Evolutionary conservation across 2,329 filamentous ascomycete species (phyloP).

Genomic region (Seiridium cupressi): DNA sequence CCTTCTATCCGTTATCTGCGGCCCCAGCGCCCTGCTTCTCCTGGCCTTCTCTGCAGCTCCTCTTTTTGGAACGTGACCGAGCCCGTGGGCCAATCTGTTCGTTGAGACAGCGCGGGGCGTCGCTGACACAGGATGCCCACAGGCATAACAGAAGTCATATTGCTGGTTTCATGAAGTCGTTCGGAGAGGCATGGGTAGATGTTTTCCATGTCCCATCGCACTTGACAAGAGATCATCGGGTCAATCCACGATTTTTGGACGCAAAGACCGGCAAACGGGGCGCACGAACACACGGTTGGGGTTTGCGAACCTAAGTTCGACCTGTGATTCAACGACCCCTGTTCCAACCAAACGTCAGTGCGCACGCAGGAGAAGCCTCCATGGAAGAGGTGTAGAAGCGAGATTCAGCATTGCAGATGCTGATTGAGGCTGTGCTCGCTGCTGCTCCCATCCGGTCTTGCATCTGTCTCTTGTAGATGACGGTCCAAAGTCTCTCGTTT

Average conservation of each 20-base stretch:
- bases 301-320: not conserved
- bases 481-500: not conserved
- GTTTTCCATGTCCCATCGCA: too few species aligned
- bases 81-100: slow-evolving; percentile 7
- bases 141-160: not conserved
- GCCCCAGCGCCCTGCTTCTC: slow-evolving; percentile 8
- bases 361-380: not conserved
- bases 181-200: not conserved
- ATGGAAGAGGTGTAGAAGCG: not conserved
- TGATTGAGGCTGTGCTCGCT: slow-evolving; percentile 4
- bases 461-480: not conserved
- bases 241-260: not conserved
- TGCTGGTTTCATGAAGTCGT: not conserved
- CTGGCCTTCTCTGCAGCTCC: slow-evolving; percentile 30
- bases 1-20: slow-evolving; percentile 31
- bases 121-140: slow-evolving; percentile 9
- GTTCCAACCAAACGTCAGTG: not conserved
- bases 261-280: slow-evolving; percentile 4
- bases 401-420: slow-evolving; percentile 1
- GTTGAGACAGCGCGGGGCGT: slow-evolving; percentile 10
- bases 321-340: not conserved
- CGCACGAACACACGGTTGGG: slow-evolving; percentile 3
- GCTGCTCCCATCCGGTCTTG: not conserved
- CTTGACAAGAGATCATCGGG: slow-evolving; percentile 7
- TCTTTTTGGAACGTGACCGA: slow-evolving; percentile 24